phyloP scores from a whole-genome alignment of 1,284 basidiomycete genomes.

The Caloboletus firmus region DNA sequence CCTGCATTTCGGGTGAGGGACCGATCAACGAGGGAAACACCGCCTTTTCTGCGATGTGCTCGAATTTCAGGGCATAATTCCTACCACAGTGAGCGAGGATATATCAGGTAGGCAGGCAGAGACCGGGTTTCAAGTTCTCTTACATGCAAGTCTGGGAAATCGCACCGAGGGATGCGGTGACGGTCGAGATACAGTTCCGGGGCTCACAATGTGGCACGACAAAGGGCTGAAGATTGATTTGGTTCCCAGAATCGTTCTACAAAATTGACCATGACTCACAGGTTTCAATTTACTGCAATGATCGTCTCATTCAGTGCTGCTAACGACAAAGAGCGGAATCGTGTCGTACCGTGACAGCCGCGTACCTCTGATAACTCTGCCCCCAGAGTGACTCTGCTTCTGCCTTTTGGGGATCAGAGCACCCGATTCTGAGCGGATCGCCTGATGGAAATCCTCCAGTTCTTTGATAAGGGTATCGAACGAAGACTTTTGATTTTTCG shows the following conservation, averaged over 20 bases:
- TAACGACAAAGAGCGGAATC: neutral
- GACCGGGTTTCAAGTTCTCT: neutral
- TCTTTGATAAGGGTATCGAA: constrained; percentile 12
- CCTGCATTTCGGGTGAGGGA: neutral
- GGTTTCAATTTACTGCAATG: constrained; percentile 4
- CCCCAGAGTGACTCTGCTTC: neutral
- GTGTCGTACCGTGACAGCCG: constrained; percentile 3
- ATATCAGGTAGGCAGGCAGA: neutral
- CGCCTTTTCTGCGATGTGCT: constrained; percentile 7
- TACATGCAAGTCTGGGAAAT: constrained; percentile 7
- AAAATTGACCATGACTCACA: constrained; percentile 3
- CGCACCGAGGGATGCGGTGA: constrained; percentile 5
- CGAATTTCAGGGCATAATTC: constrained; percentile 6
- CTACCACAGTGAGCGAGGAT: neutral
- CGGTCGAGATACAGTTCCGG: neutral
- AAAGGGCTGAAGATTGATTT: neutral
- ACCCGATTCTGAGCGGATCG: neutral
- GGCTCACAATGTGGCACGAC: neutral
- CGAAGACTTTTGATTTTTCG: constrained; percentile 10
- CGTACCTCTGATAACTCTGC: neutral
- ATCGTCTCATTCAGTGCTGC: neutral
- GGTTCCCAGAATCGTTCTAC: neutral
- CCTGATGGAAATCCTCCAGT: constrained; percentile 5
- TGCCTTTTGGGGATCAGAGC: neutral
- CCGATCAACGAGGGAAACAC: neutral